phyloP scores from a whole-genome alignment of 345 rosid species.

The Citrus cavaleriei region DNA sequence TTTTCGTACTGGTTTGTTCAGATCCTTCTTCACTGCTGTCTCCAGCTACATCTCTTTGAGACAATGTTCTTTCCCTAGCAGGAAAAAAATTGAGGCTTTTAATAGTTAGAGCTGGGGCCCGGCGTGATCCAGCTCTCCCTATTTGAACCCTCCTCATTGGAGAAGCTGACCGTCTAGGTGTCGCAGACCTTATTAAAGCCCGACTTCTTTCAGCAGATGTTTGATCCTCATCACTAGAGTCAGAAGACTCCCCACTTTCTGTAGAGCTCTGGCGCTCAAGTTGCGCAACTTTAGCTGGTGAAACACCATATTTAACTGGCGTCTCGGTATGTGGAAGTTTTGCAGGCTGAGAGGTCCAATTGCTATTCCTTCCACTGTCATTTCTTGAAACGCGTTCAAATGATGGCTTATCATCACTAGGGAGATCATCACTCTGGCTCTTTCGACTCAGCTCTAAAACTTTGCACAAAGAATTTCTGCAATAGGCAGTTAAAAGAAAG shows the following conservation, averaged over 20 bases:
- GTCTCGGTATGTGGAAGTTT: constrained; percentile 23
- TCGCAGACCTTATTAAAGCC: constrained; percentile 42
- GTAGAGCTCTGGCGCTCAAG: constrained; percentile 45
- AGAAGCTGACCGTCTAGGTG: constrained; percentile 65
- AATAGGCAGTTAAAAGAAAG: constrained; percentile 3
- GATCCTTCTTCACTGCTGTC: constrained; percentile 42
- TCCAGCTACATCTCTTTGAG: constrained; percentile 31
- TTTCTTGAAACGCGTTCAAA: constrained; percentile 5
- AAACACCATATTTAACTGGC: constrained; percentile 52
- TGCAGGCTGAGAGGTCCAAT: constrained; percentile 24
- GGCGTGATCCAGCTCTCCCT: constrained; percentile 51
- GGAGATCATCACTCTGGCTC: constrained; percentile 11
- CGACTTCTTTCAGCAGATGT: constrained; percentile 50
- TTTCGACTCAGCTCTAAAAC: constrained; percentile 25
- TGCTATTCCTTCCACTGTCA: constrained; percentile 17
- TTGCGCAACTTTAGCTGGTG: constrained; percentile 63
- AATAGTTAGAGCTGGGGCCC: constrained; percentile 52
- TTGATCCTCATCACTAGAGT: constrained; percentile 40
- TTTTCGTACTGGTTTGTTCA: constrained; percentile 31
- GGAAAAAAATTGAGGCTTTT: constrained; percentile 55
- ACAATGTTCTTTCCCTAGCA: constrained; percentile 35
- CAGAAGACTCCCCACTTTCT: constrained; percentile 43
- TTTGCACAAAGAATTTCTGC: constrained; percentile 37
- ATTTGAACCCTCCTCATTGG: constrained; percentile 71
- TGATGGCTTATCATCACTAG: constrained; percentile 19